A percentile compares a stretch with the other conserved stretches of the same genome.
phyloP scores from a whole-genome alignment of 768 basidiomycete species.

The Agrocybe chaxingu region DNA sequence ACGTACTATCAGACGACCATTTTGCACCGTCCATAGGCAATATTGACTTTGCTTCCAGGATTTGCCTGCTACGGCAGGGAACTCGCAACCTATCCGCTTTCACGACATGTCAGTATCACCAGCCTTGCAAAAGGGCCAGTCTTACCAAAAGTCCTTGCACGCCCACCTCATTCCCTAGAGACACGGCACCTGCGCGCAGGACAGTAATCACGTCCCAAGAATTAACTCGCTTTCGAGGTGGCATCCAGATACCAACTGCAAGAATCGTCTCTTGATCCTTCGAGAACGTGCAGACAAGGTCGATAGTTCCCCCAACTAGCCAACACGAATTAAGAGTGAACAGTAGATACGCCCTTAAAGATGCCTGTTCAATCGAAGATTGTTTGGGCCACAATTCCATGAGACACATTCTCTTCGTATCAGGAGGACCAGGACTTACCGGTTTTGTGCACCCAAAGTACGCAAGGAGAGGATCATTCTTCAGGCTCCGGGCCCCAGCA shows the following conservation, averaged over 20 bases:
- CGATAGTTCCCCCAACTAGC: constrained; percentile 4
- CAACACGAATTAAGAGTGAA: constrained; percentile 3
- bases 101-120: neutral
- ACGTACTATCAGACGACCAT: constrained; percentile 5
- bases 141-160: constrained; percentile 2
- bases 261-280: constrained; percentile 3
- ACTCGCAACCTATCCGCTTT: constrained; percentile 8
- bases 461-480: constrained; percentile 2
- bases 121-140: neutral
- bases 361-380: neutral
- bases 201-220: constrained; percentile 4
- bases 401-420: neutral
- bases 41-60: constrained; percentile 5
- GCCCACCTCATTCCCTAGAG: constrained; percentile 1
- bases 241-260: constrained; percentile 6
- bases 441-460: constrained; percentile 9
- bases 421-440: neutral
- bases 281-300: constrained; percentile 1
- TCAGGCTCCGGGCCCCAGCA: neutral
- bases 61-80: neutral
- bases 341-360: neutral
- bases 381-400: neutral
- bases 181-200: neutral
- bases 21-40: constrained; percentile 1
- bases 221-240: constrained; percentile 5